A percentile compares a stretch with the other conserved stretches of the same genome.
Evolutionary conservation across 2,329 filamentous ascomycete genomes (phyloP).

Genomic region (Pestalotiopsis sp.): DNA sequence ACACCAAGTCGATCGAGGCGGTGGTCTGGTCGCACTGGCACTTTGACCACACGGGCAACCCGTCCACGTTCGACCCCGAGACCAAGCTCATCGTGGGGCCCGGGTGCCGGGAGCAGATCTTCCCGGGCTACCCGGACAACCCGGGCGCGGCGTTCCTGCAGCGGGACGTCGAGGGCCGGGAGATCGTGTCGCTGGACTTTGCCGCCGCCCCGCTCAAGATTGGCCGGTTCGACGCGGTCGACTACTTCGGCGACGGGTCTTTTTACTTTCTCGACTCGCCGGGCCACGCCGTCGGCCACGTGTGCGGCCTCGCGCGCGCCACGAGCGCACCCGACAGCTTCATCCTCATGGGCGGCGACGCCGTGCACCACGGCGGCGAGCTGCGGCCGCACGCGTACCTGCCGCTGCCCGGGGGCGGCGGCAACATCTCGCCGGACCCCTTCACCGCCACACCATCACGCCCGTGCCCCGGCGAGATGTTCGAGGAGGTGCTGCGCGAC

Average conservation of each 20-base stretch:
- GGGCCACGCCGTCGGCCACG: constrained; percentile 34
- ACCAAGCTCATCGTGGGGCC: constrained; percentile 42
- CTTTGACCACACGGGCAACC: constrained; percentile 52
- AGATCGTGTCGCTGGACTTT: constrained; percentile 26
- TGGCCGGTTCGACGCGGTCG: constrained; percentile 29
- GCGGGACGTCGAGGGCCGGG: constrained; percentile 26
- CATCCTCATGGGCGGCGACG: constrained; percentile 45
- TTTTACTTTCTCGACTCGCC: constrained; percentile 37
- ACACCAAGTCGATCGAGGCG: constrained; percentile 20
- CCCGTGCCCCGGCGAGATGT: constrained; percentile 43
- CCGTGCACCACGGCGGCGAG: constrained; percentile 41
- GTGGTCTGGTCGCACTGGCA: constrained; percentile 49
- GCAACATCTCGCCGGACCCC: constrained; percentile 40
- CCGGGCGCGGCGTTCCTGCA: constrained; percentile 24
- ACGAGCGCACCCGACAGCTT: constrained; percentile 35
- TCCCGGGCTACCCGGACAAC: constrained; percentile 24
- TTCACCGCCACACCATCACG: constrained; percentile 29
- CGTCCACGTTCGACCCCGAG: constrained; percentile 43
- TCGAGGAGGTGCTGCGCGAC: constrained; percentile 39
- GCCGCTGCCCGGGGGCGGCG: constrained; percentile 32
- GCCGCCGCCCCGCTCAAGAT: constrained; percentile 18
- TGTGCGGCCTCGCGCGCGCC: constrained; percentile 41
- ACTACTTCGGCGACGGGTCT: constrained; percentile 37
- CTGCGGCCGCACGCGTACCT: constrained; percentile 36
- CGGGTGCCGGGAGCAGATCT: constrained; percentile 29